Evolutionary conservation across 75 land plant genomes (phyloP), one percentile per base, ranked within the genome.

Genomic region (Pinus tabuliformis): DNA sequence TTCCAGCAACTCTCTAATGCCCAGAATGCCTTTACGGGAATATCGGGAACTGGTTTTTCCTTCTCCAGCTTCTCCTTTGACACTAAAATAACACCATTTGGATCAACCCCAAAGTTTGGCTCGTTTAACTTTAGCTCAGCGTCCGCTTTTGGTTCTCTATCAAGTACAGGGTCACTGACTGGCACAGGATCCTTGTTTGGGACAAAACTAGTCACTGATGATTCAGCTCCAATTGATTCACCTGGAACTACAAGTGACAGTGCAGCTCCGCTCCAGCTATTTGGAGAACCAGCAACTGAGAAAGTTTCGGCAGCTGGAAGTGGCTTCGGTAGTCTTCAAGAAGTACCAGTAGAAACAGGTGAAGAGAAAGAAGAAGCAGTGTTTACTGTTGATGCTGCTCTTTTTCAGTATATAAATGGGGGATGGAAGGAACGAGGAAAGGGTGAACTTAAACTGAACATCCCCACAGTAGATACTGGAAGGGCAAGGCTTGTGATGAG

Each of bases 281-380:
- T 80, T 59, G 82, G 84, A 17, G 24, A 75, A 36, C 21, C 56
- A 58, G 26, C 77, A 13, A 62, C 75, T 30, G 79, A 59, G 21
- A 45, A 56, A 13, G 52, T 30, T 56, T 22, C 63, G 66, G 42
- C 85, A 22, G 54, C 37, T 56, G n/a, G 61, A 26, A 75, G 66
- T 58, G 26, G 58, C 3, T 54, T 57, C 20, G 59, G 57, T 16
- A 58, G 70, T 14, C 63, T 73, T 52, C 86, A 83, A 78, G 86
- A 85, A 63, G 86, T 85, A 21, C 61, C 72, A n/a, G 45, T 83
- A 56, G 81, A 85, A 61, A 83, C 87, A 6, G 87, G 86, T 21
- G 87, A 85, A 75, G 87, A 85, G 86, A 85, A 85, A 59, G 87
- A 85, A 74, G 83, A 78, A 73, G 49, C 86, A 39, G 81, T 83